phyloP scores from a whole-genome alignment of 228 moss, liverwort and hornwort genomes.

The Sphagnum fallax region DNA sequence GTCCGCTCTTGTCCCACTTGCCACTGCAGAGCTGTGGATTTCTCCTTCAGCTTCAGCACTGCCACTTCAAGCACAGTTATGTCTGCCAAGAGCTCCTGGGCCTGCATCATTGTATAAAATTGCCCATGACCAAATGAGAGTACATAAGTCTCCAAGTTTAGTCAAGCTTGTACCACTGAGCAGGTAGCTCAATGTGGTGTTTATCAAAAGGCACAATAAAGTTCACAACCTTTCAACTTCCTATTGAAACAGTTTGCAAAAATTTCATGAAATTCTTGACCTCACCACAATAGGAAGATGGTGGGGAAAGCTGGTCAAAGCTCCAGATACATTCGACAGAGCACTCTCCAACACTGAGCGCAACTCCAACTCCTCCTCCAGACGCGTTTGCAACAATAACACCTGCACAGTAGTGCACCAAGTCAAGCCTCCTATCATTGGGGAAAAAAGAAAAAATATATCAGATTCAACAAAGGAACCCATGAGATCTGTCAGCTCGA shows the following conservation, averaged over 20 bases:
- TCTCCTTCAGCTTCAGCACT: conserved; percentile 24
- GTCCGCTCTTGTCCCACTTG: conserved; percentile 20
- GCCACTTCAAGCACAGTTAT: conserved; percentile 21
- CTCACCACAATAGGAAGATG: conserved; percentile 29
- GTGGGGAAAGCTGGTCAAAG: conserved; percentile 6
- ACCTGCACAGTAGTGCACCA: conserved; percentile 15
- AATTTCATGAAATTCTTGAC: background rate
- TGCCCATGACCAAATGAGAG: background rate
- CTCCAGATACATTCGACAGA: conserved; percentile 8
- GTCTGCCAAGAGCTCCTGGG: conserved; percentile 22
- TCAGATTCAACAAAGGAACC: background rate
- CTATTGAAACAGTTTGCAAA: too few species aligned
- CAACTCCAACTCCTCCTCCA: conserved; percentile 31
- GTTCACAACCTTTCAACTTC: too few species aligned
- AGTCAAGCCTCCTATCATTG: too few species aligned
- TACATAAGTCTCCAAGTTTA: background rate
- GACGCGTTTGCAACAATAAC: conserved; percentile 31
- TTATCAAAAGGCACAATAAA: background rate
- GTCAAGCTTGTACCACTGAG: background rate
- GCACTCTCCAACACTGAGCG: conserved; percentile 24
- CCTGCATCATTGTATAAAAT: conserved; percentile 6
- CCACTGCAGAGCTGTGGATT: conserved; percentile 15
- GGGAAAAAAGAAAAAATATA: background rate
- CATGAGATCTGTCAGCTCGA: background rate
- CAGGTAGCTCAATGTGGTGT: background rate